Evolutionary conservation across 1,139 yeast genomes (phyloP), one percentile per base, ranked within the genome.

Genomic region (Debaryomyces psychrophilus): DNA sequence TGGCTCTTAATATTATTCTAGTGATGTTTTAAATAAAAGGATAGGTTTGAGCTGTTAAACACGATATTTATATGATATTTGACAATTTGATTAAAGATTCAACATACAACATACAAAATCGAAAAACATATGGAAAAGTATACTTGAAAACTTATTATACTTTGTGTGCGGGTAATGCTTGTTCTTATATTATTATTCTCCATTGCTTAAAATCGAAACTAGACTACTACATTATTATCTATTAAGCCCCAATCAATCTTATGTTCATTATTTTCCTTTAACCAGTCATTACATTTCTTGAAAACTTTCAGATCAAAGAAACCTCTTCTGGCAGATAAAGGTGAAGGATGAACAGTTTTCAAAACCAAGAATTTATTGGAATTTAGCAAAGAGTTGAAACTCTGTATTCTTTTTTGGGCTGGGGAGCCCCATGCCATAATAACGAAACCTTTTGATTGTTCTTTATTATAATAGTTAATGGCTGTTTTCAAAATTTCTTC

Each of bases 391-490:
- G 60, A 55, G 15, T 62, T 50, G 44, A 69, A 70, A 49, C 69
- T 70, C 37, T 73, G 76, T 1, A 90, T 77, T 31, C 95, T 71
- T 50, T 82, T 85, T 44, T 85, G 90, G 0, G 99, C 99, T 2
- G 97, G 97, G 7, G 81, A 70, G 0, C 99, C 99, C 99, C 99
- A 95, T 1, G 96, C 88, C 72, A 93, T 71, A 26, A 93, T 78
- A 4, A 86, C 95, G 35, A 90, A 76, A 5, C 92, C 92, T 42
- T 60, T 55, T 25, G 69, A 59, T 14, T 38, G 36, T 17, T 41
- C 44, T 11, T 44, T 41, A n/a, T 48, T 44, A 47, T 72, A 73
- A 51, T 61, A 68, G 17, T 63, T 72, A 2, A 81, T 73, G 22
- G 77, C 79, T 0, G 59, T 54, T 29, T 76, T 69, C 20, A 90